Evolutionary conservation across 2,329 filamentous ascomycete species (phyloP), one percentile per base, ranked within the genome.

Genomic region (Beauveria sp.): DNA sequence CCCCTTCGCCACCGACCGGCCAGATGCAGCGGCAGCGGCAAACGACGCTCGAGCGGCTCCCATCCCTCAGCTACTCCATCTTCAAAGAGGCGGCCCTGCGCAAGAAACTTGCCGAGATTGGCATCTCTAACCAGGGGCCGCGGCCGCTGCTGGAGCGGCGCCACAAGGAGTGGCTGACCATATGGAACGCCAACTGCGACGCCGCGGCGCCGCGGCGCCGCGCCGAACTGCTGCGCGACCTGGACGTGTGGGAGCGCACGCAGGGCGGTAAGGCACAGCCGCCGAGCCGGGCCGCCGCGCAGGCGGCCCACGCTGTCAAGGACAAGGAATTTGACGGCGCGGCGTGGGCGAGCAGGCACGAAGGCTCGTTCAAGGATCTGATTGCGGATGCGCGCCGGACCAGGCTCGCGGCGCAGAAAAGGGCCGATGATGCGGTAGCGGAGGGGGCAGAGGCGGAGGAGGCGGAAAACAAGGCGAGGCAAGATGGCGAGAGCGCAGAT

Each of bases 111-210:
- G 73, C 79, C 20, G 91, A 96, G 3, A 79, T 95, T 1, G 91
- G 93, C 1, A 86, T 98, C 61, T 87, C 91, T 0, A 82, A 80
- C 10, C 79, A 77, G 63, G 95, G 95, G 1, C 74, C 81, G 0
- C 88, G 88, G 51, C 77, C 81, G 51, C 79, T 93, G 1, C 78
- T 98, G 59, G 88, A 93, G 71, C 84, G 82, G 66, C 84, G 96
- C 20, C 93, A 98, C 69, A 90, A 85, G 26, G 95, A 99, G 73
- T 99, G 93, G 93, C 82, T 95, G 57, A 97, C 95, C 43, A 77
- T 99, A 20, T 97, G 91, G 89, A 99, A 99, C 72, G 90, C 96
- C 12, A 99, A 99, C 71, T 96, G 92, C 74, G 95, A 99, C 73
- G 89, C 93, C 2, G 83, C 83, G 42, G 78, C 79, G 1, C 91